Evolutionary conservation across 305 asterid species (phyloP), one percentile per base, ranked within the genome.

Genomic region (Plantago lanceolata): DNA sequence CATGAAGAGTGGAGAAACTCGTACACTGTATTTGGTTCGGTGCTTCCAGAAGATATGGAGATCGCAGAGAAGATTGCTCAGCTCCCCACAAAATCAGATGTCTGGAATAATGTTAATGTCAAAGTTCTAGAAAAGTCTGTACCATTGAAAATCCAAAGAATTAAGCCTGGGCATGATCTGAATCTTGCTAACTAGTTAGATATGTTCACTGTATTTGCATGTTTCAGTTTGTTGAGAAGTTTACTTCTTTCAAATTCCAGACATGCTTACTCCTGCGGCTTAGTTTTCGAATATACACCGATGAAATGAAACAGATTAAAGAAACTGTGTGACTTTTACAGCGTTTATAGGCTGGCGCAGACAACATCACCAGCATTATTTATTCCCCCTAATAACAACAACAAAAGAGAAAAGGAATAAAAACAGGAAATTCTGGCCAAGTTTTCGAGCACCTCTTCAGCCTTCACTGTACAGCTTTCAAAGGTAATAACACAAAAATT

Each of bases 1-100:
- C 98, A 89, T 48, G 72, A 61, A 13, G 98, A 92, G 68, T 92
- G 98, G 97, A 82, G 68, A 67, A 83, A 81, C 0, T 62, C 86
- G 0, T 89, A 92, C 57, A 87, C 96, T 0, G 90, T 92, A 18
- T 89, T 89, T 19, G 98, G 94, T 49, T 71, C 71, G 9, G 95
- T 89, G 3, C 85, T 89, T 52, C 89, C 88, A 0, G 98, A 92
- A 74, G 98, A 92, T 76, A 76, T 92, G 96, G 75, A 12, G 48
- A 75, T 84, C n/a, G 89, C 91, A 0, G 98, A 92, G 81, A 89
- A 78, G 68, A 85, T 92, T 4, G 81, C 93, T 17, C 76, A 69
- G 73, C 90, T 89, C 45, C 89, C 98, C 1, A 81, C 96, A 9
- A 87, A 80, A 65, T 11, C 86, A 47, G 95, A 89, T 48, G 83